Evolutionary conservation across 2,329 filamentous ascomycete species (phyloP), one percentile per base, ranked within the genome.

Genomic region (Chaetoscypha palmicola): DNA sequence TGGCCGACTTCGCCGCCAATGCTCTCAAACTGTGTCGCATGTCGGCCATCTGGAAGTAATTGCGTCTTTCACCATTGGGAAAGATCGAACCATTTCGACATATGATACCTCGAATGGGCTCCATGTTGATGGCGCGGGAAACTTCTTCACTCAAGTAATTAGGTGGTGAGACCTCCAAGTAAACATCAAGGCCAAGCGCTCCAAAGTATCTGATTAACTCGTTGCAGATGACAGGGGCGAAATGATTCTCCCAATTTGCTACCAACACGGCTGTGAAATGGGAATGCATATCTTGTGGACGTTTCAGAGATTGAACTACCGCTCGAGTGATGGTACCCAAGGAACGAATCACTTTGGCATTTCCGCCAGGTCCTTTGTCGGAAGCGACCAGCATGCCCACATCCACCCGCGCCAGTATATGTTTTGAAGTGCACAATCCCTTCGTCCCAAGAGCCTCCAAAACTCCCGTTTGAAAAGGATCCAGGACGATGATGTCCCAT

Each of bases 1-100:
- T 55, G 38, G 66, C 68, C n/a, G 67, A 61, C 51, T 71, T 66
- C 5, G 66, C 66, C 7, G 69, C 67, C 39, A 70, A 66, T 3
- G 68, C 66, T 43, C 69, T 67, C 46, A 70, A 62, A 0, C 68
- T 67, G 7, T 61, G 47, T 30, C 64, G 62, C 49, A 71, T 55
- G 11, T 62, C 54, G 19, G 53, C 46, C 62, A 71, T 66, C 32
- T 68, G 63, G 46, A 70, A 71, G 50, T 66, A 71, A 47, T 71
- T 67, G 16, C 66, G 58, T 16, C 65, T 59, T 35, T 65, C 57
- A 3, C 68, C 68, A 37, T 66, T 61, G 4, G 59, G 55, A 5
- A 67, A 56, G 12, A 70, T 68, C 8, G 63, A 64, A 5, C 63
- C 67, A 49, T 69, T 70, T 41, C 66, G 61, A 24, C 69, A 60